These are phyloP conservation scores for Berberis vulgaris DNA, from an alignment of 164 flowering plant species.

Conservation along the genomic window DNA sequence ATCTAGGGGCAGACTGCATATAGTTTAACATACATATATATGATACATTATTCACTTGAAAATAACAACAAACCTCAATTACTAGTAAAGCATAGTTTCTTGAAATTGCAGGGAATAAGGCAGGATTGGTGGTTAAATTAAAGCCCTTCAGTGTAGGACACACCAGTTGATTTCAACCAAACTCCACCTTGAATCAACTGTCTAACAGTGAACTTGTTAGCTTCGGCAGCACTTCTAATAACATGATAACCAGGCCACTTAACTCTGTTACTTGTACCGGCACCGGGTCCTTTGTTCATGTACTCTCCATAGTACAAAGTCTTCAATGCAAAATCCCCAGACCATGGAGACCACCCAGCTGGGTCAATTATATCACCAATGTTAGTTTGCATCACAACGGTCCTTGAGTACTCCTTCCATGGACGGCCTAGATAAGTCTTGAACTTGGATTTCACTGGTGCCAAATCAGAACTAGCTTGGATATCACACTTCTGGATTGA, in stretches of 20 bases:
- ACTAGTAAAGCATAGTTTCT: not conserved
- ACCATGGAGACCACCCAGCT: constrained; percentile 17
- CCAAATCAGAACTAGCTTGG: constrained; percentile 20
- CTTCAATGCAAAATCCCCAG: constrained; percentile 6
- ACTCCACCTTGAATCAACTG: constrained; percentile 17
- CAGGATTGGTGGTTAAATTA: not conserved
- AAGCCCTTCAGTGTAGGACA: constrained; percentile 18
- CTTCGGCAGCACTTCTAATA: constrained; percentile 12
- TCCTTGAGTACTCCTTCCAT: constrained; percentile 20
- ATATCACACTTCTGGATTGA: constrained; percentile 26
- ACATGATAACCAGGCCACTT: constrained; percentile 23
- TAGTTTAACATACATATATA: too few relatives aligned
- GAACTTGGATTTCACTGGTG: constrained; percentile 12
- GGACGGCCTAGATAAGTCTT: constrained; percentile 18
- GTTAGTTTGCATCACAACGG: constrained; percentile 14
- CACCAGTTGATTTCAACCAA: constrained; percentile 16
- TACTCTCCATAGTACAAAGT: constrained; percentile 23
- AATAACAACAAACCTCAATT: not conserved
- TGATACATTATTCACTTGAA: too few relatives aligned
- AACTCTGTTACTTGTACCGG: constrained; percentile 14
- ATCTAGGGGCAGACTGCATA: too few relatives aligned
- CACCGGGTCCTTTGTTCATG: constrained; percentile 16
- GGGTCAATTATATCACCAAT: constrained; percentile 15
- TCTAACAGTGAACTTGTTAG: constrained; percentile 16
- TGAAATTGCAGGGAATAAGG: not conserved